Evolutionary conservation across 257 asterid genomes (phyloP), one percentile per base, ranked within the genome.

Genomic region (Solanum tarijense): DNA sequence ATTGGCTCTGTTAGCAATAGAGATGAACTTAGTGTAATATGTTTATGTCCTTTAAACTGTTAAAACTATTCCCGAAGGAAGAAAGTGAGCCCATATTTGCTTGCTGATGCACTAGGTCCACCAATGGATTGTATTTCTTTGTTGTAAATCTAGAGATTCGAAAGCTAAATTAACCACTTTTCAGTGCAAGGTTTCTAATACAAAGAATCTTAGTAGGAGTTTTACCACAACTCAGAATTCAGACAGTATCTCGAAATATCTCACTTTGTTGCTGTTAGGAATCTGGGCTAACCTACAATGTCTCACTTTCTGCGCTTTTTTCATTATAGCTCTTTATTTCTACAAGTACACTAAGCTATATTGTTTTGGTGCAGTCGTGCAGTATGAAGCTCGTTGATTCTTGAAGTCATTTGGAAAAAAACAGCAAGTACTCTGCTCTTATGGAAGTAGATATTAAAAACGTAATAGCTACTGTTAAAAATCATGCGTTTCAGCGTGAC

Each of bases 381-480:
- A 85, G 62, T 85, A 85, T 85, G 87, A 85, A 85, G 87, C 87
- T 55, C 87, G 87, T 8, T 85, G 65, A 85, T 68, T 16, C 82
- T 5, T 62, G 25, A 78, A 25, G 35, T 31, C 65, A 78, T 12
- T 4, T 7, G 4, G 84, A 25, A 41, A n/a, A 39, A 13, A 12
- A 25, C 62, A 25, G 62, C 84, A 7, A 39, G 35, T 13, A 7
- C 38, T 25, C 71, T 41, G 36, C 35, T 41, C 36, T 7, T 14
- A 4, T 8, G 38, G 65, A 41, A 78, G 65, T 78, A 25, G 25
- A 78, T 39, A 32, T 7, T 78, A 39, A 13, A 52, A 27, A 78
- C 20, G 35, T 25, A 25, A 39, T 78, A 41, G 25, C 84, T 41
- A 79, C n/a, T 1, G 14, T 78, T 13, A 41, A 25, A 41, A 7